Base-by-base conservation (phyloP, 1,284 basidiomycete species). In the Ustilago sp. region DNA sequence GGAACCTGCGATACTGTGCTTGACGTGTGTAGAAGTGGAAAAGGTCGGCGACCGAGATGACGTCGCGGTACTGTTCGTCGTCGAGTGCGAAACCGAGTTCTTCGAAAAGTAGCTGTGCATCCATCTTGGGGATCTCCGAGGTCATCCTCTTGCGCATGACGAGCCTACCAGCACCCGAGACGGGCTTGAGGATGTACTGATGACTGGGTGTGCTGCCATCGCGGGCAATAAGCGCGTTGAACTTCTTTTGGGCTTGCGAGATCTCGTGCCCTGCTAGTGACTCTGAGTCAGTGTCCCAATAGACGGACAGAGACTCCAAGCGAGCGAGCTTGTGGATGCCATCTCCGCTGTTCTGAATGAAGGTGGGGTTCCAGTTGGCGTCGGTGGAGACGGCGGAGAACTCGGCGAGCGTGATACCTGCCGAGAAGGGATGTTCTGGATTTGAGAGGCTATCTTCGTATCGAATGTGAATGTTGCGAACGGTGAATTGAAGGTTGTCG, bases 371-470 rank as follows among this genome's bases (percentile, higher is more conserved):
- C 98, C 98, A 99, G 63, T 91, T 88, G 73, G 91, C 92, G 84
- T 99, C 91, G 1, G 96, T 95, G 1, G 97, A 99, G n/a, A 93
- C 91, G 34, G 95, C 94, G 7, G 93, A 92, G 86, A 99, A 98
- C 43, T 92, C 91, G 4, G 93, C 91, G n/a, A 99, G 88, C 1
- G 96, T 99, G 53, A 96, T 83, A 71, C 98, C 97, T 36, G 92
- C 92, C 3, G 96, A 92, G 86, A 99, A 99, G 8, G 96, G 96
- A 86, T 98, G 96, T 91, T 93, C 94, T 31, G 95, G 95, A 41
- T 95, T 94, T 75, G 94, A 98, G 74, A 96, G 87, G 59, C 91
- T 92, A 87, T 99, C 97, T 87, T 99, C 97, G 83, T 99, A 99
- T 56, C 97, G 92, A 59, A 99, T 88, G 63, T 83, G 84, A 47